Percentiles rank a stretch among this genome's conserved stretches.
phyloP scores from a whole-genome alignment of 1,139 yeast genomes.

The Saccharomyces pastorianus region DNA sequence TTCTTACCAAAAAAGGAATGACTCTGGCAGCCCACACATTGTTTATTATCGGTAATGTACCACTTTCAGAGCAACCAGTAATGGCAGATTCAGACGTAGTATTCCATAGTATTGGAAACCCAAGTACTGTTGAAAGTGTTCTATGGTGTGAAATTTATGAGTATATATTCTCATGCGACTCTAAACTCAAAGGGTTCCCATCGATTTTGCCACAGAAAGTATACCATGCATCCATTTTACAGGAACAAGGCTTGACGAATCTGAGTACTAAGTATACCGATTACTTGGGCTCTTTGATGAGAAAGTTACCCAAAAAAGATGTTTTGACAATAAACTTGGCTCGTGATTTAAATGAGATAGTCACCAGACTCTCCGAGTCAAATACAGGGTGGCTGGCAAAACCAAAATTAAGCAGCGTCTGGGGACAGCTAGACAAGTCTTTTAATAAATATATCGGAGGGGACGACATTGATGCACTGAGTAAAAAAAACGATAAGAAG shows the following conservation, averaged over 20 bases:
- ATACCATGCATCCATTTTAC: constrained; percentile 25
- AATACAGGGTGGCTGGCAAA: constrained; percentile 42
- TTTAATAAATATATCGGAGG: constrained; percentile 85
- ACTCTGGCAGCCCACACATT: constrained; percentile 40
- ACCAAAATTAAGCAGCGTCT: constrained; percentile 74
- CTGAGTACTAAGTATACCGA: constrained; percentile 27
- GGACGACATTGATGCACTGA: constrained; percentile 42
- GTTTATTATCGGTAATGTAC: constrained; percentile 43
- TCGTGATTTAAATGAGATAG: constrained; percentile 18
- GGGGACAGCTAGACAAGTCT: constrained; percentile 77
- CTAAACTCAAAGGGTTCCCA: constrained; percentile 19
- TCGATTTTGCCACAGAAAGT: constrained; percentile 24
- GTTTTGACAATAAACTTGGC: constrained; percentile 16
- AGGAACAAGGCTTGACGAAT: constrained; percentile 25
- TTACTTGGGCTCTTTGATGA: constrained; percentile 14
- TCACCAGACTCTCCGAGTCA: constrained; percentile 20
- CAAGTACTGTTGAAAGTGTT: constrained; percentile 21
- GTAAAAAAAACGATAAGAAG: constrained; percentile 27
- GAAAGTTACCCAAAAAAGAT: constrained; percentile 21
- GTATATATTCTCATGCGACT: constrained; percentile 28
- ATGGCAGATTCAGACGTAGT: constrained; percentile 17
- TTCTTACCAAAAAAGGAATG: constrained; percentile 37
- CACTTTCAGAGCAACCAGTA: constrained; percentile 32
- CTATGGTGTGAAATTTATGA: constrained; percentile 58
- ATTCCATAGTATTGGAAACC: constrained; percentile 24